These are phyloP conservation scores for Cafeteria roenbergensis DNA, from an alignment of 108 stramenopile genomes.

Conservation along the genomic window DNA sequence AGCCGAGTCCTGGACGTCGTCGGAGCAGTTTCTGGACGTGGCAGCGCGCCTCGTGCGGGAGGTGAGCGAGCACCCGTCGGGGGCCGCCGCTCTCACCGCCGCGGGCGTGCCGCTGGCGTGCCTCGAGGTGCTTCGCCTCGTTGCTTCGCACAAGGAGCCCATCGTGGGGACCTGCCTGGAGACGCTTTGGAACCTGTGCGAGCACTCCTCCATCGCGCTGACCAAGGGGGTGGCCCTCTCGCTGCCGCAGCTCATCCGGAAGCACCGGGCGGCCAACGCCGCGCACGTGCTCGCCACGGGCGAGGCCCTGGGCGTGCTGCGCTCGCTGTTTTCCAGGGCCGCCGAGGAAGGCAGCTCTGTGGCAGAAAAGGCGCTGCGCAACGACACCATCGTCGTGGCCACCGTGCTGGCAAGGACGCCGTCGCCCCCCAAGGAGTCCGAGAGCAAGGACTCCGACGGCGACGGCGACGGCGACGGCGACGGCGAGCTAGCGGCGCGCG, in stretches of 20 bases:
- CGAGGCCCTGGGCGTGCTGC: background rate
- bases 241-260: background rate
- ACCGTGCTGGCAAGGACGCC: background rate
- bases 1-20: no score
- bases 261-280: conserved; percentile 2
- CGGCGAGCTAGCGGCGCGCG: no score
- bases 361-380: background rate
- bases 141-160: background rate
- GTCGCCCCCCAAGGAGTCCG: no score
- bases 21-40: background rate
- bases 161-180: background rate
- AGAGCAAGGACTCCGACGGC: no score
- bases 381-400: background rate
- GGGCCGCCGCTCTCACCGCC: no score
- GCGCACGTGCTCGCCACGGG: background rate
- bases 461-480: background rate
- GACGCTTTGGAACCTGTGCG: conserved; percentile 10
- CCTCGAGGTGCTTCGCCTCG: background rate
- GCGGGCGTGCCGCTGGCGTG: no score
- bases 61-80: background rate
- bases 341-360: background rate
- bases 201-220: background rate
- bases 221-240: background rate
- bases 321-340: background rate
- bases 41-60: background rate